Percentiles rank a stretch among this genome's conserved stretches.
Evolutionary conservation across 2,329 filamentous ascomycete genomes (phyloP).

Genomic region (Massarina eburnea): DNA sequence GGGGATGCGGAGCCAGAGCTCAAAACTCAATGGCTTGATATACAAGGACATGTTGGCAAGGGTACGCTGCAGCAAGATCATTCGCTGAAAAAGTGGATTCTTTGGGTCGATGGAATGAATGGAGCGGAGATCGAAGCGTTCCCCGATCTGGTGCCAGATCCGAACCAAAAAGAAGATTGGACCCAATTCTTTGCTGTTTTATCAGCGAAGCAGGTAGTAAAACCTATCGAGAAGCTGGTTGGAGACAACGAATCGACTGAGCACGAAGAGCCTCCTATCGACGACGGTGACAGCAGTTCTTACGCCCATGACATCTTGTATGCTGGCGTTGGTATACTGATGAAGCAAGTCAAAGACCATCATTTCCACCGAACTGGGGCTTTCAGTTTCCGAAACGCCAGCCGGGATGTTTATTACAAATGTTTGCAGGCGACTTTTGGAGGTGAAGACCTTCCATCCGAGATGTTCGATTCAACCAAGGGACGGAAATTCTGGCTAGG

Average conservation of each 20-base stretch:
- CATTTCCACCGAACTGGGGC: constrained; percentile 20
- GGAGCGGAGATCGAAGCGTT: constrained; percentile 14
- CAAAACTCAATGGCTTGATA: constrained; percentile 12
- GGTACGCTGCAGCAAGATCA: constrained; percentile 8
- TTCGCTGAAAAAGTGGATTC: constrained; percentile 9
- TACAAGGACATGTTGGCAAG: constrained; percentile 19
- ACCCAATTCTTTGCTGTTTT: constrained; percentile 16
- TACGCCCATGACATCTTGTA: constrained; percentile 4
- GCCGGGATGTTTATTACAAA: not conserved
- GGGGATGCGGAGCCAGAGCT: constrained; percentile 16
- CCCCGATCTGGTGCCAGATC: constrained; percentile 16
- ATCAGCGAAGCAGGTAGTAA: constrained; percentile 15
- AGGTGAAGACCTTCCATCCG: constrained; percentile 1
- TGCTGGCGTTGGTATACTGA: constrained; percentile 17
- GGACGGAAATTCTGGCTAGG: constrained; percentile 19
- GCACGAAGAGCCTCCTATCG: not conserved
- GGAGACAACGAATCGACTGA: not conserved
- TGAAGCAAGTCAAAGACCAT: constrained; percentile 7
- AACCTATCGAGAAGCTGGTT: not conserved
- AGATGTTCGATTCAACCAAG: constrained; percentile 1
- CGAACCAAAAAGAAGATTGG: constrained; percentile 1
- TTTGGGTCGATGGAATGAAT: constrained; percentile 2
- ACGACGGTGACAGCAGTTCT: not conserved
- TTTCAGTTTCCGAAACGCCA: constrained; percentile 14
- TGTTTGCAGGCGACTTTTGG: constrained; percentile 11